Evolutionary conservation across 306 rosid genomes (phyloP), one percentile per base, ranked within the genome.

Genomic region (Corylus heterophylla): DNA sequence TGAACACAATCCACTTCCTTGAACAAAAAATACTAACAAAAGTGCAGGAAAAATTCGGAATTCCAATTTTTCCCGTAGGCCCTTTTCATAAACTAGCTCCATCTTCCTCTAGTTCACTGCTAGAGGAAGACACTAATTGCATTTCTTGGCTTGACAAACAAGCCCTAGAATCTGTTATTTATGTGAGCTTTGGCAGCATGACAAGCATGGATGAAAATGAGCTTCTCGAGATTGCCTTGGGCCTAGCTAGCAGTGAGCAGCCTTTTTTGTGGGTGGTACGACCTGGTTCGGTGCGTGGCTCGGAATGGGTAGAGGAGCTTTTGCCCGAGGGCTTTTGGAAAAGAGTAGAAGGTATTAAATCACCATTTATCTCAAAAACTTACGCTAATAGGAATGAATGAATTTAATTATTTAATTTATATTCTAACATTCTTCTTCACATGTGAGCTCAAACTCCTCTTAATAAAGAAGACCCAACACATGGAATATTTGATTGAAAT

Each of bases 141-240:
- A 66, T 66, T 66, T 39, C 14, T 6, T 37, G 71, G 71, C 49
- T 66, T 16, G 71, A 37, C 14, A 66, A 66, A 66, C 71, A 66
- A 66, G 49, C 71, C 27, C 13, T 27, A 18, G 7, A 66, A 2
- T 66, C 71, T 37, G 71, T 66, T 3, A 66, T 66, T 7, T 66
- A 66, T 1, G 22, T 66, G 17, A 66, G 49, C 49, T 37, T 66
- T 37, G 47, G 47, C 22, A 64, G 70, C 70, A 64, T 64, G 71
- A 45, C 47, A 17, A 64, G 13, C 27, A 37, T 64, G 71, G 49
- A 66, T 37, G 71, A 66, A 20, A 66, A 37, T 4, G 71, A 66
- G 49, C 49, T 66, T 20, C 25, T 66, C 0, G 49, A 66, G 71
- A 17, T 66, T 16, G 71, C 71, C 20, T 14, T 4, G 5, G 71